Conservation (phyloP, 2,329 filamentous ascomycete species). For the Knufia fluminis region DNA sequence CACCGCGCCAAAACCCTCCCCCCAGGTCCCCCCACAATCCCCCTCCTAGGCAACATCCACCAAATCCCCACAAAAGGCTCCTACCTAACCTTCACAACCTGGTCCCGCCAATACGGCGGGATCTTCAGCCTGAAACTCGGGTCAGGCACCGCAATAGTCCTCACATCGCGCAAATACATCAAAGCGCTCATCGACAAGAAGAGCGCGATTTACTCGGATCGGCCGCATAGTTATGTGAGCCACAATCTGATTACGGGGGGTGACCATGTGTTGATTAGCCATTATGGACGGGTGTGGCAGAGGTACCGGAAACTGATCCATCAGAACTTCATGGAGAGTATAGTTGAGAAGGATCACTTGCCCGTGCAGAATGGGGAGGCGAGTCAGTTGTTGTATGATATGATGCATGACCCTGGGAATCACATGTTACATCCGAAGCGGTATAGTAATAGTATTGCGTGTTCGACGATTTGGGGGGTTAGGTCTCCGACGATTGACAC, state of each 20-base stretch:
- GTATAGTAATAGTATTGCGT: constrained; percentile 42
- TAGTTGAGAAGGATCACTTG: constrained; percentile 37
- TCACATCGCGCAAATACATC: constrained; percentile 33
- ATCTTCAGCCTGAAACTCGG: constrained; percentile 38
- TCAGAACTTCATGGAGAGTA: constrained; percentile 38
- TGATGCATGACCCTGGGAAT: constrained; percentile 32
- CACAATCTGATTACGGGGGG: constrained; percentile 37
- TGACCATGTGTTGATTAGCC: constrained; percentile 41
- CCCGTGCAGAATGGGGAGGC: constrained; percentile 40
- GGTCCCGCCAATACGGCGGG: constrained; percentile 36
- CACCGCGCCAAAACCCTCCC: not conserved
- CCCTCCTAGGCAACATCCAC: constrained; percentile 33
- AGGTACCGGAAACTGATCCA: constrained; percentile 39
- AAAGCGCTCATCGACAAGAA: constrained; percentile 40
- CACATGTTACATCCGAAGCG: constrained; percentile 41
- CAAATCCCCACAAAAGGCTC: constrained; percentile 29
- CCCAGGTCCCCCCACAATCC: constrained; percentile 19
- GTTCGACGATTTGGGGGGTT: constrained; percentile 28
- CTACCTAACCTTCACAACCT: constrained; percentile 35
- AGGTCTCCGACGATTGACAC: constrained; percentile 27
- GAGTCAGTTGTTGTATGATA: constrained; percentile 40
- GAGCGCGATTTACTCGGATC: constrained; percentile 35
- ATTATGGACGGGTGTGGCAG: constrained; percentile 40
- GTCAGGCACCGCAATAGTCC: constrained; percentile 32
- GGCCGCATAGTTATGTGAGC: constrained; percentile 36